Percentiles rank a stretch among this genome's conserved stretches.
These are phyloP conservation scores for Lasiodiplodia gonubiensis DNA, from an alignment of 2,329 filamentous ascomycete species.

Conservation along the genomic window DNA sequence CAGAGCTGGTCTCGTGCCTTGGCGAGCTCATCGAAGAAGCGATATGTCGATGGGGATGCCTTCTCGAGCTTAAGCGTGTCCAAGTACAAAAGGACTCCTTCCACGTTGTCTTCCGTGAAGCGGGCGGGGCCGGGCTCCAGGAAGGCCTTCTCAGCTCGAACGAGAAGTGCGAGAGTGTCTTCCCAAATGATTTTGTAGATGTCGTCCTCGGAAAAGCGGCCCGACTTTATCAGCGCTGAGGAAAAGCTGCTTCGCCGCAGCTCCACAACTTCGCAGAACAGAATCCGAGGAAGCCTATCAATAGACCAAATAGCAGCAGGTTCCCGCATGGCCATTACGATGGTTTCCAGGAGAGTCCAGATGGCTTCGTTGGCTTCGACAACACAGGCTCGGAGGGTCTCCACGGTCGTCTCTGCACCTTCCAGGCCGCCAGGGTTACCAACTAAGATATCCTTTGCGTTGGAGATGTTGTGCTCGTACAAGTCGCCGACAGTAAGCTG, in stretches of 20 bases:
- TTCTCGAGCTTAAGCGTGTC: conserved; percentile 28
- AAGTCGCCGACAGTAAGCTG: background rate
- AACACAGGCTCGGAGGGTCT: conserved; percentile 33
- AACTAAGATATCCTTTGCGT: background rate
- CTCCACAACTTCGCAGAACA: background rate
- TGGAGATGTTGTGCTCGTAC: background rate
- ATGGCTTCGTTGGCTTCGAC: conserved; percentile 40
- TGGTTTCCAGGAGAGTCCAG: conserved; percentile 38
- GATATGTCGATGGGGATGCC: conserved; percentile 35
- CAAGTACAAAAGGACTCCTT: conserved; percentile 23
- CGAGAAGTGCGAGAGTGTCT: conserved; percentile 37
- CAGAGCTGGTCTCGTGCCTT: conserved; percentile 42
- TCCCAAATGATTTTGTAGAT: conserved; percentile 37
- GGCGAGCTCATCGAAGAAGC: conserved; percentile 46
- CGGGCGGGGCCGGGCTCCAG: conserved; percentile 32
- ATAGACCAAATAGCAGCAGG: conserved; percentile 39
- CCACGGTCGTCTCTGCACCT: background rate
- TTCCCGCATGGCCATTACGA: conserved; percentile 38
- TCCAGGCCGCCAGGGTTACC: background rate
- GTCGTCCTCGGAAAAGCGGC: conserved; percentile 30
- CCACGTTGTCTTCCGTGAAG: conserved; percentile 29
- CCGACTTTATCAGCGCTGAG: conserved; percentile 30
- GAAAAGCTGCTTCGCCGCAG: background rate
- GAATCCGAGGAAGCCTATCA: too few species aligned
- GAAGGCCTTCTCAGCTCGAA: conserved; percentile 35